These are phyloP conservation scores for Symbiodinium natans DNA, from an alignment of 73 alveolate genomes.

Conservation along the genomic window DNA sequence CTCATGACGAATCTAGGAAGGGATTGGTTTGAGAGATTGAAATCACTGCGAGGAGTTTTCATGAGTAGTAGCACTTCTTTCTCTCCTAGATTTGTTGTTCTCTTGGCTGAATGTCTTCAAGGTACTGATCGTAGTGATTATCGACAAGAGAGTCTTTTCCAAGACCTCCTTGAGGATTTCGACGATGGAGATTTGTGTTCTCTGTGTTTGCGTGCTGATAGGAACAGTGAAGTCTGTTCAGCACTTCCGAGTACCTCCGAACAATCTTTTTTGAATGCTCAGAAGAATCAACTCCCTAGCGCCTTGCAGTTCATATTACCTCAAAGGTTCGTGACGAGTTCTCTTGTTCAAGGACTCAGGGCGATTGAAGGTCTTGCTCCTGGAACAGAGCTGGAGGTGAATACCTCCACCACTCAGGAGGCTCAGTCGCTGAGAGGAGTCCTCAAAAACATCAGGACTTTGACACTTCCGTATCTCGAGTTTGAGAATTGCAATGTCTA, in stretches of 20 bases:
- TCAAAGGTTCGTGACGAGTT: neutral
- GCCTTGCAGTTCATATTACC: neutral
- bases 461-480: neutral
- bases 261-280: too few relatives aligned
- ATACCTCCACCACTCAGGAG: neutral
- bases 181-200: slow-evolving; percentile 15
- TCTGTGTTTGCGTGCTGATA: neutral
- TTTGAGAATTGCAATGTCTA: neutral
- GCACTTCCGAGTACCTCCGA: neutral
- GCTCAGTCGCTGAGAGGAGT: neutral
- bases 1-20: too few relatives aligned
- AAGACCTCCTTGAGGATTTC: neutral
- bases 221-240: neutral
- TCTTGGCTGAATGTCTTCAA: too few relatives aligned
- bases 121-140: neutral
- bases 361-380: neutral
- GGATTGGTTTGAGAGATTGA: neutral
- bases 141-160: neutral
- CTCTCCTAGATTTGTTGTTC: too few relatives aligned
- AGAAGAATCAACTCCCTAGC: neutral
- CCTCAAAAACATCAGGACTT: neutral
- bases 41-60: too few relatives aligned
- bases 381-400: neutral
- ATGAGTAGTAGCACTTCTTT: too few relatives aligned
- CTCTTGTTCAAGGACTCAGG: neutral